A percentile compares a stretch with the other conserved stretches of the same genome.
phyloP scores from a whole-genome alignment of 768 basidiomycete species.

The Kwoniella newhampshirensis region DNA sequence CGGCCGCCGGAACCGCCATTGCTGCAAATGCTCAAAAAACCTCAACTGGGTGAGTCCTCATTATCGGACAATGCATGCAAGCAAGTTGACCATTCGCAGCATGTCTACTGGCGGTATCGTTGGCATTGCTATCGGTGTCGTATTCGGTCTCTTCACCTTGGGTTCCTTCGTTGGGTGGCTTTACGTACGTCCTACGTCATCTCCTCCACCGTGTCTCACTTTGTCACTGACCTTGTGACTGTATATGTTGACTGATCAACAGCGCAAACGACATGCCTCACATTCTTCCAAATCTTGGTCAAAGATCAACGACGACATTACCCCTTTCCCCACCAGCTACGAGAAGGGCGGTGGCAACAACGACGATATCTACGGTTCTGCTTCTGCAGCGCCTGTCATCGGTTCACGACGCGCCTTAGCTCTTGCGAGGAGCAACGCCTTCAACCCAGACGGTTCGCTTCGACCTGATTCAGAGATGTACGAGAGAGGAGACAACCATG shows the following conservation, averaged over 20 bases:
- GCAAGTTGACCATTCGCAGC: slow-evolving; percentile 1
- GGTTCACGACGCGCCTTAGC: slow-evolving; percentile 44
- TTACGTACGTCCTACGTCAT: slow-evolving; percentile 30
- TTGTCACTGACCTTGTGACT: neutral
- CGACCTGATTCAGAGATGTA: slow-evolving; percentile 31
- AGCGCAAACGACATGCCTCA: slow-evolving; percentile 37
- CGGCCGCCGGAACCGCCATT: slow-evolving; percentile 9
- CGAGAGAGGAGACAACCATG: slow-evolving; percentile 27
- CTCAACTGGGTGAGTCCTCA: slow-evolving; percentile 12
- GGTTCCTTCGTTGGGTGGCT: slow-evolving; percentile 38
- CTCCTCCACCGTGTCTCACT: slow-evolving; percentile 1
- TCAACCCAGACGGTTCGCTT: slow-evolving; percentile 25
- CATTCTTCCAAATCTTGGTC: slow-evolving; percentile 37
- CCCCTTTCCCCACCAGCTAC: slow-evolving; percentile 32
- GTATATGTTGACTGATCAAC: neutral
- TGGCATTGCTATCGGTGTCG: slow-evolving; percentile 35
- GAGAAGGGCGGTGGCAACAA: slow-evolving; percentile 12
- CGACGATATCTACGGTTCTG: slow-evolving; percentile 38
- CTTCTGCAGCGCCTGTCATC: slow-evolving; percentile 39
- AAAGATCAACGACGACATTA: slow-evolving; percentile 41
- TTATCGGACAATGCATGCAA: neutral
- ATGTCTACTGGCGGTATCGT: slow-evolving; percentile 41
- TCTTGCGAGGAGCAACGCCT: slow-evolving; percentile 31
- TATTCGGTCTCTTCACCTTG: slow-evolving; percentile 36
- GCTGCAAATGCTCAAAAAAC: slow-evolving; percentile 14